Evolutionary conservation across 495 filamentous ascomycete genomes (phyloP).

Genomic region (Talaromyces trachyspermus): DNA sequence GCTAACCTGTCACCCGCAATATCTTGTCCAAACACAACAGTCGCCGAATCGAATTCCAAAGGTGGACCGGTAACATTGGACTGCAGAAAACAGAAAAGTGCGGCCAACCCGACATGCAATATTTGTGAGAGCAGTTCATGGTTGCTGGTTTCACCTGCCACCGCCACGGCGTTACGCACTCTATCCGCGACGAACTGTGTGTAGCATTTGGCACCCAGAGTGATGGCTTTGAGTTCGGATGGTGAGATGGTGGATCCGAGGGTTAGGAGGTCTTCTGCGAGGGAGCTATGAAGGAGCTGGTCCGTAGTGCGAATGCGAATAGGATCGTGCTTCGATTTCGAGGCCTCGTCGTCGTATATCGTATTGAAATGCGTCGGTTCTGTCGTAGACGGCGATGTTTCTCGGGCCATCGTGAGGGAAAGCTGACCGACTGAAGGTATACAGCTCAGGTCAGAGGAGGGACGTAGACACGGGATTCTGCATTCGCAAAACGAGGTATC

Average conservation of each 20-base stretch:
- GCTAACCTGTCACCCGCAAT: constrained; percentile 6
- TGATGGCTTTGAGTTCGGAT: constrained; percentile 11
- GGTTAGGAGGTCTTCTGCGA: constrained; percentile 31
- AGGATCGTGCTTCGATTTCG: constrained; percentile 29
- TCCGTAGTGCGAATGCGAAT: constrained; percentile 25
- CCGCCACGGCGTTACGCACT: constrained; percentile 13
- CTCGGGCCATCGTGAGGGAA: not conserved
- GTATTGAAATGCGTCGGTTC: constrained; percentile 18
- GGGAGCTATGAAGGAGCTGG: constrained; percentile 28
- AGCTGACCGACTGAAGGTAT: not conserved
- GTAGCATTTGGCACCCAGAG: constrained; percentile 26
- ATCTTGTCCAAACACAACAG: constrained; percentile 45
- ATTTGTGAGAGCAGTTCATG: constrained; percentile 32
- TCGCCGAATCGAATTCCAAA: constrained; percentile 46
- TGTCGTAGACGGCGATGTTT: not conserved
- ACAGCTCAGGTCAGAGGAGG: not conserved
- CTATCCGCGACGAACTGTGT: constrained; percentile 26
- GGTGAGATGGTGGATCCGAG: constrained; percentile 10
- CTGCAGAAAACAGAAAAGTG: constrained; percentile 80
- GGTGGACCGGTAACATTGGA: constrained; percentile 86
- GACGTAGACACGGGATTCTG: too few relatives aligned
- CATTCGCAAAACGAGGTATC: not conserved
- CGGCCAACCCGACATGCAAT: constrained; percentile 57
- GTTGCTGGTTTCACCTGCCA: constrained; percentile 14
- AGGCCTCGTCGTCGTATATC: constrained; percentile 21